Evolutionary conservation across 2,329 filamentous ascomycete species (phyloP).

Genomic region (Xylaria sp.): DNA sequence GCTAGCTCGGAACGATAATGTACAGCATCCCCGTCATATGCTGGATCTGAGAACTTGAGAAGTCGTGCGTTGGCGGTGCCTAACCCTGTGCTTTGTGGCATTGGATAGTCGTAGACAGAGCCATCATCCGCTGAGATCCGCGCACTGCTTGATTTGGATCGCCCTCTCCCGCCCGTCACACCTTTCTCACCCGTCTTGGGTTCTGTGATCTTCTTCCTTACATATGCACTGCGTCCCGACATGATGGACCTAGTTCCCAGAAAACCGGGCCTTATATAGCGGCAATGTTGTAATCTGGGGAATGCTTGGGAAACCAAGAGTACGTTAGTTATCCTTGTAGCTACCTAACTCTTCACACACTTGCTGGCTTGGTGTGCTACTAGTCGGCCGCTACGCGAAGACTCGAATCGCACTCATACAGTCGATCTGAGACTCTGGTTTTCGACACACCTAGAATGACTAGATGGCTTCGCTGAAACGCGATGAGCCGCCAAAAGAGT

Average conservation of each 20-base stretch:
- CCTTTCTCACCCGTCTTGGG: slow-evolving; percentile 52
- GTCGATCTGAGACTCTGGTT: neutral
- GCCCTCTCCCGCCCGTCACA: slow-evolving; percentile 41
- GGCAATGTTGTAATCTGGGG: neutral
- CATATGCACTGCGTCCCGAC: slow-evolving; percentile 68
- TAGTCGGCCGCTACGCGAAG: slow-evolving; percentile 2
- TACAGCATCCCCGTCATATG: slow-evolving; percentile 48
- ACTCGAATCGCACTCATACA: slow-evolving; percentile 2
- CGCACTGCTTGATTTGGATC: slow-evolving; percentile 51
- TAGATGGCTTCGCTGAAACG: neutral
- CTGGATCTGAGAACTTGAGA: slow-evolving; percentile 57
- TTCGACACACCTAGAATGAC: neutral
- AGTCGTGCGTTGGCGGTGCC: slow-evolving; percentile 57
- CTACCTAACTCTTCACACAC: slow-evolving; percentile 21
- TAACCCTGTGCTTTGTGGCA: slow-evolving; percentile 55
- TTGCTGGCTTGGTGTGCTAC: slow-evolving; percentile 13
- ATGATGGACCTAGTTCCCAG: slow-evolving; percentile 49
- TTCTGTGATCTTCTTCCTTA: slow-evolving; percentile 68
- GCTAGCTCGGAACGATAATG: slow-evolving; percentile 44
- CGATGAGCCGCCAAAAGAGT: neutral
- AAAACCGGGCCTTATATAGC: neutral
- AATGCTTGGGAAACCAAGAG: neutral
- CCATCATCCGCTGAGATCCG: slow-evolving; percentile 52
- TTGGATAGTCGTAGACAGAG: slow-evolving; percentile 53
- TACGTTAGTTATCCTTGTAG: neutral